Percentiles rank a stretch among this genome's conserved stretches.
phyloP scores from a whole-genome alignment of 345 rosid genomes.

The Anacardium occidentale region DNA sequence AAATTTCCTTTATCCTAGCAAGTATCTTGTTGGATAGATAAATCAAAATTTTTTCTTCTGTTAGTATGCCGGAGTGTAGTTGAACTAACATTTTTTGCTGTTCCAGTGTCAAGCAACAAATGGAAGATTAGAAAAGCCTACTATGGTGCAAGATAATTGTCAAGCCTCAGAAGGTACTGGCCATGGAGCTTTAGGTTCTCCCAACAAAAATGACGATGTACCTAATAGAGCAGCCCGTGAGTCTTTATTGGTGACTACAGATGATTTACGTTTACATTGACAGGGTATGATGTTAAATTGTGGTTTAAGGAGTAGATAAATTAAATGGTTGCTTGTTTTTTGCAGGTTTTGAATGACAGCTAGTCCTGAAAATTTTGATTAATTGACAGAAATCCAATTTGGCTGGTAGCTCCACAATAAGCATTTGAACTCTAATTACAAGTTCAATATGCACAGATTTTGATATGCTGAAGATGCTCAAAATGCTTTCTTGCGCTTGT shows the following conservation, averaged over 20 bases:
- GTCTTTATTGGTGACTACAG: not conserved
- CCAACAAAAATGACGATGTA: constrained; percentile 24
- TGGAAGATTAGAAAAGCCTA: constrained; percentile 28
- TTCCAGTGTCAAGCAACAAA: constrained; percentile 32
- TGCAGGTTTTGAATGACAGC: constrained; percentile 30
- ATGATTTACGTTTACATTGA: not conserved
- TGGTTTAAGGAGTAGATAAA: not conserved
- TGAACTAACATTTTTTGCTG: constrained; percentile 4
- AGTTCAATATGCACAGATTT: constrained; percentile 25
- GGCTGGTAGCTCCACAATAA: constrained; percentile 3
- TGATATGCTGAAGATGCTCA: constrained; percentile 24
- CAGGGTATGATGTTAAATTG: not conserved
- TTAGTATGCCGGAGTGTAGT: constrained; percentile 1
- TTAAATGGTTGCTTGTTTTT: not conserved
- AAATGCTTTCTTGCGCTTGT: constrained; percentile 27
- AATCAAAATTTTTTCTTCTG: not conserved
- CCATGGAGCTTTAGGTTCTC: constrained; percentile 19
- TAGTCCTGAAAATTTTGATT: constrained; percentile 8
- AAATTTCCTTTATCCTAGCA: not conserved
- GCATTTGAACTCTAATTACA: constrained; percentile 18
- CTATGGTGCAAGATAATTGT: constrained; percentile 25
- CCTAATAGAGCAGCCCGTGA: constrained; percentile 21
- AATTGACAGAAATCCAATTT: constrained; percentile 7
- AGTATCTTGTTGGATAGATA: not conserved
- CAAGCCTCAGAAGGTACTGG: constrained; percentile 29